Conservation (phyloP, 768 basidiomycete species). For the Trametes villosa region DNA sequence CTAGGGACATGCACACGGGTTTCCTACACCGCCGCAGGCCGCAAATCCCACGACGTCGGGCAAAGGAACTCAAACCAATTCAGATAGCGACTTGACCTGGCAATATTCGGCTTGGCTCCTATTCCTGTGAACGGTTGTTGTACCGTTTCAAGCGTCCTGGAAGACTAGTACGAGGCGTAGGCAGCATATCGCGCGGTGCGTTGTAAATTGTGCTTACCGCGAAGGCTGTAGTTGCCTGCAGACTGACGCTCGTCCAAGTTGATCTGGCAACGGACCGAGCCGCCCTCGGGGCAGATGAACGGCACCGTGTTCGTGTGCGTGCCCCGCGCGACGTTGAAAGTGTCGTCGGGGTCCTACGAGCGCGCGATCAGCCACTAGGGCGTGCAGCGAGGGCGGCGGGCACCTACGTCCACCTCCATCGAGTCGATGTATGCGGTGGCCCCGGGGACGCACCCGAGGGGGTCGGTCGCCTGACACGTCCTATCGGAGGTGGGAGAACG, state of each 20-base stretch:
- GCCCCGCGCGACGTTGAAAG: not conserved
- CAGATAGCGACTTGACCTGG: too few relatives aligned
- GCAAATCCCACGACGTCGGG: too few relatives aligned
- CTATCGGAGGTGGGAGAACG: not conserved
- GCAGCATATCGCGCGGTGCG: too few relatives aligned
- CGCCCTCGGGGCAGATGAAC: slow-evolving; percentile 11
- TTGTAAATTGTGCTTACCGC: too few relatives aligned
- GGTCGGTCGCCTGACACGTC: slow-evolving; percentile 15
- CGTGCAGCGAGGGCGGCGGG: not conserved
- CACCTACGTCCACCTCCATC: slow-evolving; percentile 12
- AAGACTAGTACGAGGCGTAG: too few relatives aligned
- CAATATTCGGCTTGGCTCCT: too few relatives aligned
- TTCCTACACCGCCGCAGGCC: too few relatives aligned
- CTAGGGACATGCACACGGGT: too few relatives aligned
- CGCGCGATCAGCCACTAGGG: too few relatives aligned
- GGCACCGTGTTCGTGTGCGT: slow-evolving; percentile 5
- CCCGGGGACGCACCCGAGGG: slow-evolving; percentile 8
- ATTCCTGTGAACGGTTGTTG: too few relatives aligned
- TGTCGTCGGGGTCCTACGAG: slow-evolving; percentile 10
- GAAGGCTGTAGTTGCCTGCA: slow-evolving; percentile 14
- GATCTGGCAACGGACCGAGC: slow-evolving; percentile 13
- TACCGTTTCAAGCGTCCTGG: too few relatives aligned
- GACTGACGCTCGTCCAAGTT: slow-evolving; percentile 17
- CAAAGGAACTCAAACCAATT: too few relatives aligned
- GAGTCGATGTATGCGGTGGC: not conserved